Base-by-base conservation (phyloP, 1,139 yeast species). In the Blastobotrys persicus region DNA sequence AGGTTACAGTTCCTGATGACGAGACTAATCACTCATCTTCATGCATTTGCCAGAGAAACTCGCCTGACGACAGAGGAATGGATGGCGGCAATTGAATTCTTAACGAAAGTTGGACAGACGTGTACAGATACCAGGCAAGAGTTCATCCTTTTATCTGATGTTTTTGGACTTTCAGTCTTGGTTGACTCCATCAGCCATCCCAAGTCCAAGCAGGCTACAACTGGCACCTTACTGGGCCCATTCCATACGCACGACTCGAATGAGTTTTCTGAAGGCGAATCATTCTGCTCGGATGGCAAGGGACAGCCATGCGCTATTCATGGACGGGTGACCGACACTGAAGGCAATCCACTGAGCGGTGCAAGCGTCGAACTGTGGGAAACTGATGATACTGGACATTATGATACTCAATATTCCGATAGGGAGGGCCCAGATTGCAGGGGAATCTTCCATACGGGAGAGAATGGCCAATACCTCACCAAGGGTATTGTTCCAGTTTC, bases 331-430 rank as follows among this genome's bases (percentile, higher is more conserved):
- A 56, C 58, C 11, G 72, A 67, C 43, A 53, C 62, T 3, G 42
- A 57, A 4, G 73, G 72, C 17, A 57, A 57, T 5, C 71, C 73
- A 13, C 50, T 69, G 35, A 55, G 51, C 4, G 62, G 59, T 37
- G 72, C 66, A 9, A 51, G 58, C 19, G 48, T 56, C 31, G 59
- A 56, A 41, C 47, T 56, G 45, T 56, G 57, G 58, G 59, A 57
- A 43, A 55, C 57, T 6, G 60, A 56, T 41, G 45, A 44, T 7
- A 66, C 67, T 41, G 74, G 74, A 6, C 59, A 68, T 18, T 71
- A 71, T 50, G 74, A 71, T 45, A 68, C 70, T 18, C 74, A 71
- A 47, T 69, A 68, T 49, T 66, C 62, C 9, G 69, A 64, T 26
- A 65, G 66, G 45, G 68, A 68, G 19, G 71, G 69, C 37, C 59